phyloP scores from a whole-genome alignment of 108 stramenopile species.

The Stephanodiscus minutulus region DNA sequence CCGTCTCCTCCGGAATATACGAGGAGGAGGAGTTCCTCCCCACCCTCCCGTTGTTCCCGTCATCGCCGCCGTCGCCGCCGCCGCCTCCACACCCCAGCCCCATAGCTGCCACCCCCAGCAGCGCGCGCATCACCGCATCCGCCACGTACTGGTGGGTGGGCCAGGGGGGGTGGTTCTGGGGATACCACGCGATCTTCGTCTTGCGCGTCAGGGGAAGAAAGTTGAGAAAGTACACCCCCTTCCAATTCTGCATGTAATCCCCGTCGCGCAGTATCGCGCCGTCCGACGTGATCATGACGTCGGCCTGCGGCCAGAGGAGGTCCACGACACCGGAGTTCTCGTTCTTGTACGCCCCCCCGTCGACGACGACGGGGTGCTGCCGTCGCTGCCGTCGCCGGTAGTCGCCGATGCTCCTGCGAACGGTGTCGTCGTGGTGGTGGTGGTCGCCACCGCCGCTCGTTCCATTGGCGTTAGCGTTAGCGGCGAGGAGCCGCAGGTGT shows the following conservation, averaged over 20 bases:
- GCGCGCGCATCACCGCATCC: constrained; percentile 17
- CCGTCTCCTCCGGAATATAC: constrained; percentile 3
- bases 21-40: background rate
- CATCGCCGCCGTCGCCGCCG: background rate
- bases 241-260: too few relatives aligned
- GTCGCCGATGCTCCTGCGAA: background rate
- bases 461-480: background rate
- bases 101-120: constrained; percentile 1
- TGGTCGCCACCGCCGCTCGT: background rate
- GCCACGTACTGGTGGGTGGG: constrained; percentile 35
- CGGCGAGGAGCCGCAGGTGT: constrained; percentile 1
- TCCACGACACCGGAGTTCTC: background rate
- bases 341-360: background rate
- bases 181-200: constrained; percentile 17
- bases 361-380: background rate
- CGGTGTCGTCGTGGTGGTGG: background rate
- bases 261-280: constrained; percentile 5
- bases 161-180: constrained; percentile 27
- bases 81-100: constrained; percentile 10
- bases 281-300: constrained; percentile 4
- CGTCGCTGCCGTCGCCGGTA: background rate
- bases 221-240: constrained; percentile 13
- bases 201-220: constrained; percentile 12
- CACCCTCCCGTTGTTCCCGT: background rate
- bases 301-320: constrained; percentile 21